Base-by-base conservation (phyloP, 139 green algal genomes). In the Zygnema cylindricum region DNA sequence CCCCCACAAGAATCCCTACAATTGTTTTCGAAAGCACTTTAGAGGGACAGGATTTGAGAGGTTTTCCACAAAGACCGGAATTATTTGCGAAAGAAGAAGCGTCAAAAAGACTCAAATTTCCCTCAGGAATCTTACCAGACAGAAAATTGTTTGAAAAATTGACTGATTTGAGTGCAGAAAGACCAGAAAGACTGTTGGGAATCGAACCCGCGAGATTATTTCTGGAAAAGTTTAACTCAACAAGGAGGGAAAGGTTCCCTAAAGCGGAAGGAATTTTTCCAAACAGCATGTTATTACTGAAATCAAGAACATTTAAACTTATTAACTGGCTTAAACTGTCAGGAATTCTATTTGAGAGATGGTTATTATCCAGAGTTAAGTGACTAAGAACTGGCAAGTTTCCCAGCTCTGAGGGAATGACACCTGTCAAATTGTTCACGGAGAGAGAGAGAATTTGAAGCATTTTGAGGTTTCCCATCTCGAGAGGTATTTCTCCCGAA, bases 141-240 rank as follows among this genome's bases (percentile, higher is more conserved):
- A 84, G 30, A 35, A 43, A 35, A 7, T 84, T 84, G 7, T 3
- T 84, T 35, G 77, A 84, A 43, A 84, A 35, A 54, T 84, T 33
- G 32, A 63, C 54, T 33, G 7, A 2, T 33, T 36, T 7, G 3
- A 86, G 38, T 2, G 33, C 21, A 43, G 7, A 32, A 25, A 86
- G 38, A 21, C 75, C 30, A 36, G 32, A 63, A 35, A 86, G 43
- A 33, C 7, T 35, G 7, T 33, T 11, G 7, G 77, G 77, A 54
- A 84, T 84, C 2, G 35, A 49, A 2, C 77, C 77, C 32, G 3
- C 71, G n/a, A 84, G 77, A 21, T 2, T 32, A 33, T 84, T 84
- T 32, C 32, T 43, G 11, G 36, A 41, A 33, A 84, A 7, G 36
- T 54, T 3, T 7, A 84, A 84, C 2, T 43, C 33, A 73, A 33